Conservation (phyloP, 371 early-diverging fungal genomes). For the Mucor velutinosus region DNA sequence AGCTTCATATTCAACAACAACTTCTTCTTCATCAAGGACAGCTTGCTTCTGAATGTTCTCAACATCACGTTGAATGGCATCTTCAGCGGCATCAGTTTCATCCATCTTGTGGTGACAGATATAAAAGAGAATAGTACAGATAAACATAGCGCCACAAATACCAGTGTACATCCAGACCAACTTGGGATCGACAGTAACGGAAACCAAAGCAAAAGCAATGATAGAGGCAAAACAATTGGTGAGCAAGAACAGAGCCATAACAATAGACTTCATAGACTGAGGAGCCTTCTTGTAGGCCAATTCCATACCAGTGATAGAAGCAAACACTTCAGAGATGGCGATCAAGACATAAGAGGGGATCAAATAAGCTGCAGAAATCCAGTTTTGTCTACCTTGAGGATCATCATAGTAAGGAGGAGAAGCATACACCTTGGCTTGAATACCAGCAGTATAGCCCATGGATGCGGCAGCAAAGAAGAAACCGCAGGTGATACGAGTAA, state of each 20-base stretch:
- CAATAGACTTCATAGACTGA: constrained; percentile 69
- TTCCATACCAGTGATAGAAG: constrained; percentile 77
- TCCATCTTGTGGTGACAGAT: constrained; percentile 26
- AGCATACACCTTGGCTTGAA: constrained; percentile 70
- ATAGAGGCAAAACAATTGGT: constrained; percentile 68
- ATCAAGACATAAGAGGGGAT: constrained; percentile 65
- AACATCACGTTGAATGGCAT: constrained; percentile 19
- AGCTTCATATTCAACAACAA: constrained; percentile 10
- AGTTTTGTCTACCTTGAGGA: constrained; percentile 35
- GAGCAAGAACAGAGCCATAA: constrained; percentile 70
- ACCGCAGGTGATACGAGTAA: constrained; percentile 72
- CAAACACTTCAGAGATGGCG: constrained; percentile 67
- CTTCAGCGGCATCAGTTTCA: constrained; percentile 22
- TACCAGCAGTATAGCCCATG: constrained; percentile 71
- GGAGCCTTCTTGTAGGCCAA: constrained; percentile 77
- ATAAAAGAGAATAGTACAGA: constrained; percentile 24
- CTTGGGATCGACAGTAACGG: constrained; percentile 66
- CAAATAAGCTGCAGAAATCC: constrained; percentile 67
- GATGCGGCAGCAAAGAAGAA: constrained; percentile 66
- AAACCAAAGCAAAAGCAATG: constrained; percentile 66
- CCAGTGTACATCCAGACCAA: constrained; percentile 65
- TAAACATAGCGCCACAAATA: constrained; percentile 21
- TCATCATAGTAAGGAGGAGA: constrained; percentile 14
- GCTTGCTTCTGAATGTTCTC: neutral
- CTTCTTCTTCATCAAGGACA: constrained; percentile 4